phyloP scores from a whole-genome alignment of 495 filamentous ascomycete genomes.

The Penicillium verhagenii region DNA sequence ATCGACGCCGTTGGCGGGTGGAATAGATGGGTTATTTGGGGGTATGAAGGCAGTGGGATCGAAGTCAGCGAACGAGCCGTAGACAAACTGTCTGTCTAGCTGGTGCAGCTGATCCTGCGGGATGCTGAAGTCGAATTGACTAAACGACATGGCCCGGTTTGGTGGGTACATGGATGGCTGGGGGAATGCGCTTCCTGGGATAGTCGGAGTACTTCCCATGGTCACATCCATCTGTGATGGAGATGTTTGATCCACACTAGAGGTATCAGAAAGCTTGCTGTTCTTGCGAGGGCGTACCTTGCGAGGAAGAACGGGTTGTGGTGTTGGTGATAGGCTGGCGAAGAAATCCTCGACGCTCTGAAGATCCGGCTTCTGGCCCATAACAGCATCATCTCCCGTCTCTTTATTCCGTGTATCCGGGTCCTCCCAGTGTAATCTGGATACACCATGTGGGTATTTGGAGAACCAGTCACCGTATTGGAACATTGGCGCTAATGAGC shows the following conservation, averaged over 20 bases:
- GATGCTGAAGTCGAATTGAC: slow-evolving; percentile 42
- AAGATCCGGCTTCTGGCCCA: slow-evolving; percentile 82
- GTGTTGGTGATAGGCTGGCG: slow-evolving; percentile 69
- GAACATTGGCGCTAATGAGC: slow-evolving; percentile 60
- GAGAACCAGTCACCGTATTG: slow-evolving; percentile 99
- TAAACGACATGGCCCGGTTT: slow-evolving; percentile 35
- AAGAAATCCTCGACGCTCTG: slow-evolving; percentile 97
- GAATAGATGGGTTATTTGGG: slow-evolving; percentile 26
- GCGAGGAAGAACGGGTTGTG: slow-evolving; percentile 46
- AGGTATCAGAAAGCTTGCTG: slow-evolving; percentile 31
- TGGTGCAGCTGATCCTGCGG: slow-evolving; percentile 52
- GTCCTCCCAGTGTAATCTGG: slow-evolving; percentile 78
- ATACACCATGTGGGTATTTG: slow-evolving; percentile 90
- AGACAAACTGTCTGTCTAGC: slow-evolving; percentile 75
- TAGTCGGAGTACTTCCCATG: slow-evolving; percentile 35
- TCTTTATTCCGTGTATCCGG: slow-evolving; percentile 67
- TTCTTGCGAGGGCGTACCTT: slow-evolving; percentile 37
- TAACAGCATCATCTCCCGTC: slow-evolving; percentile 73
- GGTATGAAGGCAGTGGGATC: slow-evolving; percentile 47
- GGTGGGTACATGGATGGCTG: slow-evolving; percentile 37
- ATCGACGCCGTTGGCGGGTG: slow-evolving; percentile 28
- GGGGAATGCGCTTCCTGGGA: slow-evolving; percentile 46
- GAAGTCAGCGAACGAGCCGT: slow-evolving; percentile 69
- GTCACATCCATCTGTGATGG: slow-evolving; percentile 35
- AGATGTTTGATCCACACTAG: slow-evolving; percentile 29